A percentile compares a stretch with the other conserved stretches of the same genome.
phyloP scores from a whole-genome alignment of 139 green algal genomes.

The Microglena sp. region DNA sequence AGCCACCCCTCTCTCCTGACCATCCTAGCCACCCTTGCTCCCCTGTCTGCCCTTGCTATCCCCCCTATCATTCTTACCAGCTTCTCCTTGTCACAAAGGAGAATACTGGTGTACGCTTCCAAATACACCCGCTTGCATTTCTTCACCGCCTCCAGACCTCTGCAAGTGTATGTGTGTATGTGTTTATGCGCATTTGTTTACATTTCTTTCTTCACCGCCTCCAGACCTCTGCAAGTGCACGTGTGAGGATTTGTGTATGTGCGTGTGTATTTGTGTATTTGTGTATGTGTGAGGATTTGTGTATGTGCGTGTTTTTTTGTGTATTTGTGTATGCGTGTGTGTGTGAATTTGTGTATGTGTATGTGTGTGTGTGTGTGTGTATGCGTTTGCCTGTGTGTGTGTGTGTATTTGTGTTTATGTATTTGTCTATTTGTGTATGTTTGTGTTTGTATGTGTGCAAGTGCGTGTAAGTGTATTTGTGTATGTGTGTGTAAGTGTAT shows the following conservation, averaged over 20 bases:
- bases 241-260: no score
- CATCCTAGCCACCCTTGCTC: background rate
- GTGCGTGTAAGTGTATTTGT: background rate
- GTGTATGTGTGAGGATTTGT: background rate
- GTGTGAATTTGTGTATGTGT: background rate
- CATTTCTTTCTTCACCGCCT: slow-evolving; percentile 66
- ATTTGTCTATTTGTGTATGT: slow-evolving; percentile 5
- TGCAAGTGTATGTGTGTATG: slow-evolving; percentile 94
- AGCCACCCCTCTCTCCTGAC: no score
- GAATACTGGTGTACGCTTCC: slow-evolving; percentile 94
- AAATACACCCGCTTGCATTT: slow-evolving; percentile 72
- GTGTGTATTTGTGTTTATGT: slow-evolving; percentile 9
- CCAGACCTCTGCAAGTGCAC: slow-evolving; percentile 85
- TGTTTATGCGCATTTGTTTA: slow-evolving; percentile 81
- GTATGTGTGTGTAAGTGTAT: no score
- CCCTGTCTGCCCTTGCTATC: background rate
- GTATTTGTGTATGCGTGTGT: slow-evolving; percentile 5
- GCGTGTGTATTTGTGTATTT: background rate
- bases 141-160: slow-evolving; percentile 78
- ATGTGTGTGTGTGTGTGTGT: slow-evolving; percentile 12
- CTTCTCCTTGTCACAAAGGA: slow-evolving; percentile 73
- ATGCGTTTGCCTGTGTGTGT: slow-evolving; percentile 9
- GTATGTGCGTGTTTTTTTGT: slow-evolving; percentile 1
- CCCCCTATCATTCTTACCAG: slow-evolving; percentile 47
- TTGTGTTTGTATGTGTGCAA: slow-evolving; percentile 7